Base-by-base conservation (phyloP, 306 rosid genomes). In the Cucurbita moschata region DNA sequence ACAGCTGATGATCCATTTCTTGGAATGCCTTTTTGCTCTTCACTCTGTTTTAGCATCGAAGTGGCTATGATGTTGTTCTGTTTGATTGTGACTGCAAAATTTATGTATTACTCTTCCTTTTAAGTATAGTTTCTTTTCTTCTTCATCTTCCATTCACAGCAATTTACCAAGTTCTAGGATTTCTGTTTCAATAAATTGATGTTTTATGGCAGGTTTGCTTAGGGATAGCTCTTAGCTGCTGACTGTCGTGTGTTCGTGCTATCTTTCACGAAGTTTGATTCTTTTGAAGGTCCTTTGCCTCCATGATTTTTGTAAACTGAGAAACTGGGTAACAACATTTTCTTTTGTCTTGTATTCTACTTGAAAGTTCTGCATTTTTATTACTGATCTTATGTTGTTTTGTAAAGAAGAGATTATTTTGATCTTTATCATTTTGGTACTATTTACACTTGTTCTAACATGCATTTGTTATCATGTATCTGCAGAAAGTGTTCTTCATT, bases 401-500 rank as follows among this genome's bases (percentile, higher is more conserved):
- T 47, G 39, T 47, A 23, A 47, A 68, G 73, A 26, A 21, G 19
- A 46, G 42, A 15, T 47, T 68, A 12, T 46, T 46, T 44, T 23
- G 11, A 26, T 5, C 73, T 50, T 15, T 13, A 26, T 49, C 13
- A 13, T 47, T 69, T 49, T 50, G 59, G 44, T 69, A 14, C 26
- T 4, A 7, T 30, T 15, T 26, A 50, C 59, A 13, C 56, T 14
- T 2, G 11, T 43, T 18, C 42, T 23, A 57, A 56, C 16, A 30
- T 21, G 16, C 13, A 8, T 43, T 26, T 23, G 54, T 73, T 4
- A 56, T 57, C 23, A 62, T 60, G 58, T 68, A 15, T 75, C 30
- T 77, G 80, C 96, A 91, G 99, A 90, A 70, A 86, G 90, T 79
- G 89, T 44, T 75, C 77, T 51, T 78, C 82, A 71, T 78, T 60